These are phyloP conservation scores for Asclepias syriaca DNA, from an alignment of 257 asterid genomes.

Conservation along the genomic window DNA sequence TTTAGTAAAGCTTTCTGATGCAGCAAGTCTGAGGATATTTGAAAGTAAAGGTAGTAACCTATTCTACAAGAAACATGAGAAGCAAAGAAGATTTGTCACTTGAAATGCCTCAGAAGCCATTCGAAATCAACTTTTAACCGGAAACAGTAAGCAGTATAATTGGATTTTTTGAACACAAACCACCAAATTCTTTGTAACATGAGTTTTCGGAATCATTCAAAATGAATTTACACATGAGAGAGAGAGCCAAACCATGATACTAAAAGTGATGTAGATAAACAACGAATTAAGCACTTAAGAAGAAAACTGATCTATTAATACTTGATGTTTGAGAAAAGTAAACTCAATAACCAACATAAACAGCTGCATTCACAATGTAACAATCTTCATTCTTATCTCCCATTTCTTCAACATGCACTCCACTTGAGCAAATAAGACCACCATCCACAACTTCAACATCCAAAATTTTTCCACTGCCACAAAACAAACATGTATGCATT, in stretches of 20 bases:
- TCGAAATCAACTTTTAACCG: background rate
- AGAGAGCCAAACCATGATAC: background rate
- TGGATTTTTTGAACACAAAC: background rate
- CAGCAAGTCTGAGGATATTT: background rate
- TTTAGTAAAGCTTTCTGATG: background rate
- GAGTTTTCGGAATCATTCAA: background rate
- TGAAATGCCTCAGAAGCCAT: background rate
- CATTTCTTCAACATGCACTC: slow-evolving; percentile 93
- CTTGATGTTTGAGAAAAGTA: background rate
- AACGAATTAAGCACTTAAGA: background rate
- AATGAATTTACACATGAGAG: background rate
- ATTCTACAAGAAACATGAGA: background rate
- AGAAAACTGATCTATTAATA: slow-evolving; percentile 27
- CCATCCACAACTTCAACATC: slow-evolving; percentile 85
- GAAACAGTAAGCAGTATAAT: background rate
- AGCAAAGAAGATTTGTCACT: background rate
- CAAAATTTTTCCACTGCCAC: slow-evolving; percentile 64
- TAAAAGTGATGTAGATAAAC: background rate
- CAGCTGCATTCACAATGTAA: slow-evolving; percentile 93
- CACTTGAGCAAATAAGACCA: slow-evolving; percentile 88
- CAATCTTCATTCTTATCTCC: slow-evolving; percentile 90
- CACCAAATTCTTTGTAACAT: background rate
- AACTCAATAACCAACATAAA: slow-evolving; percentile 78
- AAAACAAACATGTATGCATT: background rate
- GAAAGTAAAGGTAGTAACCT: background rate